These are phyloP conservation scores for Phytophthora tentaculata DNA, from an alignment of 352 stramenopile species.

Conservation along the genomic window DNA sequence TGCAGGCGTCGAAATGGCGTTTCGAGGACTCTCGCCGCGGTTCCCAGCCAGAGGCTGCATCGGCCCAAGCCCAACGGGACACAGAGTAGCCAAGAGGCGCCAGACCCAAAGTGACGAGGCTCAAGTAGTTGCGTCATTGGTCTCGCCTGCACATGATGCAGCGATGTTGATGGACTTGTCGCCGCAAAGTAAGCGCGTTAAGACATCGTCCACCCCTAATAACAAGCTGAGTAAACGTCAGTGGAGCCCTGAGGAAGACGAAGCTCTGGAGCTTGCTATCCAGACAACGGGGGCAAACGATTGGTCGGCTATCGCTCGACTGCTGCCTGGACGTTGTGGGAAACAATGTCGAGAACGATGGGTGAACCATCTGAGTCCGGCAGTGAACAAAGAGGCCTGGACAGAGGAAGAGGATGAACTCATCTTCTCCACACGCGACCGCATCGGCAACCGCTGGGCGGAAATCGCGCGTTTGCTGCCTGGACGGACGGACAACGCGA, in stretches of 20 bases:
- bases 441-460: slow-evolving; percentile 96
- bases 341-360: slow-evolving; percentile 98
- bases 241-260: slow-evolving; percentile 72
- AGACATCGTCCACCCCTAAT: slow-evolving; percentile 36
- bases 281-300: slow-evolving; percentile 66
- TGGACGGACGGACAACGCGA: slow-evolving; percentile 95
- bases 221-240: slow-evolving; percentile 70
- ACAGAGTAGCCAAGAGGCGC: slow-evolving; percentile 16
- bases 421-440: slow-evolving; percentile 77
- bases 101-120: slow-evolving; percentile 3
- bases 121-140: slow-evolving; percentile 32
- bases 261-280: slow-evolving; percentile 57
- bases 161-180: slow-evolving; percentile 44
- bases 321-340: slow-evolving; percentile 93
- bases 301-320: slow-evolving; percentile 94
- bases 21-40: slow-evolving; percentile 20
- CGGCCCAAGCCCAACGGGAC: not conserved
- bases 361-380: slow-evolving; percentile 96
- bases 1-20: slow-evolving; percentile 10
- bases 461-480: slow-evolving; percentile 96
- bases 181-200: slow-evolving; percentile 66
- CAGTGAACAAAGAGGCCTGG: slow-evolving; percentile 95
- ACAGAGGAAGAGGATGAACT: slow-evolving; percentile 92
- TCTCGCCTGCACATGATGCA: slow-evolving; percentile 29
- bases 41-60: slow-evolving; percentile 11